Conservation (phyloP, 164 flowering plant genomes). For the Paratinospora sagittata region DNA sequence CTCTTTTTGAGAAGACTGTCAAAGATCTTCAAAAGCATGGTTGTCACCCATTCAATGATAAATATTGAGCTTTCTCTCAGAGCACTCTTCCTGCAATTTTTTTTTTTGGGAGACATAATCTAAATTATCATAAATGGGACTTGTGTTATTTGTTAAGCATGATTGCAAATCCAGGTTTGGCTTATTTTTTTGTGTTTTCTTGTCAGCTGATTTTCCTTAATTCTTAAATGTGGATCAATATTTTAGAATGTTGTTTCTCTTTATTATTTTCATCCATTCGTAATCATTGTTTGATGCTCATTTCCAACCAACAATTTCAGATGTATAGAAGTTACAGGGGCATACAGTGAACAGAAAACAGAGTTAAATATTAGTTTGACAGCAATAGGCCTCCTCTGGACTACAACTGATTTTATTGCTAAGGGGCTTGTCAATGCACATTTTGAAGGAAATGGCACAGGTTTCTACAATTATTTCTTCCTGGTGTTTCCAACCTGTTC, state of each 20-base stretch:
- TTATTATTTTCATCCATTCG: neutral
- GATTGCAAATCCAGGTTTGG: neutral
- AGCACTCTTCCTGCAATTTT: neutral
- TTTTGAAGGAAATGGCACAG: constrained; percentile 40
- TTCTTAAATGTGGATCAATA: too few relatives aligned
- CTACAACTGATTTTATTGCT: constrained; percentile 85
- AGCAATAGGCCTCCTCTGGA: constrained; percentile 93
- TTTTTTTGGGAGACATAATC: neutral
- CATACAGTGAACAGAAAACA: constrained; percentile 84
- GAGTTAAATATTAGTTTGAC: constrained; percentile 98
- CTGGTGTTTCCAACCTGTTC: neutral
- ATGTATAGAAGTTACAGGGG: constrained; percentile 94
- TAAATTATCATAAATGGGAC: neutral
- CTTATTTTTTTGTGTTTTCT: neutral
- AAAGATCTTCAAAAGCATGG: too few relatives aligned
- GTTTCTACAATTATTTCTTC: constrained; percentile 18
- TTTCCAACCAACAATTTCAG: constrained; percentile 31
- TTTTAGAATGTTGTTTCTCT: neutral
- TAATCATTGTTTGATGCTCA: neutral
- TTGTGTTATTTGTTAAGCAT: neutral
- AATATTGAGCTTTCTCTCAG: too few relatives aligned
- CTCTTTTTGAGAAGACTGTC: too few relatives aligned
- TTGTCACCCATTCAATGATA: too few relatives aligned
- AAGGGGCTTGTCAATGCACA: constrained; percentile 44
- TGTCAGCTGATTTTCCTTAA: too few relatives aligned